These are phyloP conservation scores for Phytopythium boreale DNA, from an alignment of 352 stramenopile species.

Conservation along the genomic window DNA sequence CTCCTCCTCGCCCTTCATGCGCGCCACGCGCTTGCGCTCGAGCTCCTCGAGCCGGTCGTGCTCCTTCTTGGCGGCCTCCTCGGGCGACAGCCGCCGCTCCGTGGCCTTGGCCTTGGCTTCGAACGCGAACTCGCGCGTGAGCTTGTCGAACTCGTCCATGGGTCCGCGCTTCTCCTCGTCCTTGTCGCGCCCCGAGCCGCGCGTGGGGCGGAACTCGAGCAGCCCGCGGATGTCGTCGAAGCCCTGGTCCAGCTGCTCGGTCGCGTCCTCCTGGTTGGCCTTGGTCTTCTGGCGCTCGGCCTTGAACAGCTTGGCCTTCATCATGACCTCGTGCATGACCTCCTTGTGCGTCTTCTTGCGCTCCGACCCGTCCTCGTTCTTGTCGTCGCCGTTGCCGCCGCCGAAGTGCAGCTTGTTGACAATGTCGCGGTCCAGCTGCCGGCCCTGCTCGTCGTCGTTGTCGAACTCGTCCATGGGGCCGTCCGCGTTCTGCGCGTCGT, in stretches of 20 bases:
- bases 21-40: constrained; percentile 91
- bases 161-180: constrained; percentile 57
- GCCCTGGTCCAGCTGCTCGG: constrained; percentile 67
- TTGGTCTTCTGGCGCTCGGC: constrained; percentile 87
- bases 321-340: constrained; percentile 91
- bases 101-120: constrained; percentile 92
- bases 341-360: constrained; percentile 85
- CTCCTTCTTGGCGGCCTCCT: constrained; percentile 93
- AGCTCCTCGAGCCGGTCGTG: constrained; percentile 89
- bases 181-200: constrained; percentile 55
- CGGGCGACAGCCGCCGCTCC: constrained; percentile 92
- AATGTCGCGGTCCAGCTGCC: constrained; percentile 77
- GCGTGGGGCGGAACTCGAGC: constrained; percentile 75
- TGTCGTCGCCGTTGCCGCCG: constrained; percentile 32
- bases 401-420: constrained; percentile 87
- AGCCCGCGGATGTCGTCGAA: constrained; percentile 64
- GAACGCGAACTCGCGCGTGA: constrained; percentile 82
- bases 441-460: constrained; percentile 59
- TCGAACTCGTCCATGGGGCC: constrained; percentile 64
- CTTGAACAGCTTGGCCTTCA: constrained; percentile 91
- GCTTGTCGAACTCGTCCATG: constrained; percentile 86
- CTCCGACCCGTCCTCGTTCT: constrained; percentile 15
- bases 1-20: constrained; percentile 92
- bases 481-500: constrained; percentile 55
- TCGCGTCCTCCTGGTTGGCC: constrained; percentile 71